Evolutionary conservation across 139 green algal genomes (phyloP).

Genomic region (Trebouxia sp.): DNA sequence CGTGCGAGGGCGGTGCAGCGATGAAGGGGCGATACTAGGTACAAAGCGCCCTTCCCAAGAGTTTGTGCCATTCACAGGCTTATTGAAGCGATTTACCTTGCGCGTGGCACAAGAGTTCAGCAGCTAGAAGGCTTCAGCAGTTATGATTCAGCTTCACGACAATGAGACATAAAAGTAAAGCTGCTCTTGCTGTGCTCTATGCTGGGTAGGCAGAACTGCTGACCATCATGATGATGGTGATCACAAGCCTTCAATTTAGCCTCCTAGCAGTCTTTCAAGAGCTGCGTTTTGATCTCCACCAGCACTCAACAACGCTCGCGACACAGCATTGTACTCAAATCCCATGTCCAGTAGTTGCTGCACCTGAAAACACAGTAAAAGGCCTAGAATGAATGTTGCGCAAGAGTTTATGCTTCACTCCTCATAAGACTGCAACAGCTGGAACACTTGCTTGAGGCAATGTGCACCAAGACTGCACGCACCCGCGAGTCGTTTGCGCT

Average conservation of each 20-base stretch:
- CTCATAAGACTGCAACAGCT: neutral
- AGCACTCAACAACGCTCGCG: conserved; percentile 54
- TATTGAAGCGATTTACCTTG: too few relatives aligned
- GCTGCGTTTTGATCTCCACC: conserved; percentile 77
- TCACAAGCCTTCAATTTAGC: neutral
- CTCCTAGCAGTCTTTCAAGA: conserved; percentile 73
- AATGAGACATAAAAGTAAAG: neutral
- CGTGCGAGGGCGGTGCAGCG: too few relatives aligned
- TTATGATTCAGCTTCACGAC: too few relatives aligned
- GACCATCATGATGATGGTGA: neutral
- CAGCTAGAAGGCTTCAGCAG: too few relatives aligned
- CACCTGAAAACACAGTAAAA: conserved; percentile 46
- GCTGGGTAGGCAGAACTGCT: too few relatives aligned
- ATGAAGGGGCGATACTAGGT: too few relatives aligned
- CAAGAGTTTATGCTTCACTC: neutral
- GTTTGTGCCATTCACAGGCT: too few relatives aligned
- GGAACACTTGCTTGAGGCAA: too few relatives aligned
- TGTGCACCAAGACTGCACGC: too few relatives aligned
- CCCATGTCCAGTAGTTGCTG: conserved; percentile 82
- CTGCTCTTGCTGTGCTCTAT: too few relatives aligned
- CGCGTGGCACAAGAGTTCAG: too few relatives aligned
- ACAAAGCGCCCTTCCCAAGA: neutral
- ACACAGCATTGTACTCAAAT: conserved; percentile 58
- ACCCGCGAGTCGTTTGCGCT: neutral
- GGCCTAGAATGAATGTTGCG: conserved; percentile 14